Evolutionary conservation across 2,329 filamentous ascomycete genomes (phyloP).

Genomic region (Colletotrichum navitas): DNA sequence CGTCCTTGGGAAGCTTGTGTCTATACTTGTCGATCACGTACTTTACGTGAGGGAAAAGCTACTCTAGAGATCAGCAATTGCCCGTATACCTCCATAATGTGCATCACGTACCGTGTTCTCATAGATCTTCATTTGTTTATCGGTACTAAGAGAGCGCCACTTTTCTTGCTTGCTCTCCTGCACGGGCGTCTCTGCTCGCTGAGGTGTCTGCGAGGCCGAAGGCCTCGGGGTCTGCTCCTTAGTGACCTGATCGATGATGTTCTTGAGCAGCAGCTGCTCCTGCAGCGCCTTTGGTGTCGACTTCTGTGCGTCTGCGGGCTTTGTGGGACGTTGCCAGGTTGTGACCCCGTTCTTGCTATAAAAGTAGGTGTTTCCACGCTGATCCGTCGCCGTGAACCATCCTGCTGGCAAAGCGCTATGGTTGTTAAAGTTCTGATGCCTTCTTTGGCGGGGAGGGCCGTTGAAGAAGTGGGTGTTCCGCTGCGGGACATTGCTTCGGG

Average conservation of each 20-base stretch:
- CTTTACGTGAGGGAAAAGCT: constrained; percentile 89
- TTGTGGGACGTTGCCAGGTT: constrained; percentile 84
- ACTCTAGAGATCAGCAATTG: constrained; percentile 13
- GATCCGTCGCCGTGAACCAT: constrained; percentile 84
- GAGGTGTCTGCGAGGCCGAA: constrained; percentile 73
- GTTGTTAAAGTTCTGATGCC: constrained; percentile 65
- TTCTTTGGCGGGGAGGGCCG: constrained; percentile 54
- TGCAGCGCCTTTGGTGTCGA: constrained; percentile 72
- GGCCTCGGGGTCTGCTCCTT: constrained; percentile 71
- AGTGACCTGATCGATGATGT: constrained; percentile 87
- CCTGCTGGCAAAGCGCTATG: constrained; percentile 77
- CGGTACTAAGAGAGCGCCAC: constrained; percentile 76
- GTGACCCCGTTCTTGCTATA: constrained; percentile 83
- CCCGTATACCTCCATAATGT: not conserved
- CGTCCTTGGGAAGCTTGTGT: constrained; percentile 86
- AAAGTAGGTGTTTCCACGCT: constrained; percentile 82
- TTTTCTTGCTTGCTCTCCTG: constrained; percentile 75
- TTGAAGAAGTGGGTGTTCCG: constrained; percentile 63
- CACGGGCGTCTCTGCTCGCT: constrained; percentile 66
- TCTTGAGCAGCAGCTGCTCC: constrained; percentile 81
- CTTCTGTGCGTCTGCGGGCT: constrained; percentile 74
- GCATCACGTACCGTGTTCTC: constrained; percentile 83
- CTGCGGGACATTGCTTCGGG: constrained; percentile 70
- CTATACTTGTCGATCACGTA: constrained; percentile 89
- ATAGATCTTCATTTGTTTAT: constrained; percentile 96